phyloP scores from a whole-genome alignment of 768 basidiomycete genomes.

The Erythrobasidium yunnanense region DNA sequence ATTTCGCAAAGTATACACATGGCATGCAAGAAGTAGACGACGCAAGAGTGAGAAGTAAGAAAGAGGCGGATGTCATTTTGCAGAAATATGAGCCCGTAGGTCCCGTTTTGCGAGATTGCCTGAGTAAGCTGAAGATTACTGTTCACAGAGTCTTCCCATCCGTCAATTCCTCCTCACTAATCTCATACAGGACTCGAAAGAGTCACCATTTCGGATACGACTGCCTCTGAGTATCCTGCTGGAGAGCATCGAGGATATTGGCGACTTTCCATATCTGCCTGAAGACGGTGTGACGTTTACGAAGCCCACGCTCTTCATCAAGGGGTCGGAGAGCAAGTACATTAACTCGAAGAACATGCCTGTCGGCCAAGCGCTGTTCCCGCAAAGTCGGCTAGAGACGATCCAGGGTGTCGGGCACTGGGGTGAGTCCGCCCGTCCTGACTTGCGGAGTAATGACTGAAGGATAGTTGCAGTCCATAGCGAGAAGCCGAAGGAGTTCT shows the following conservation, averaged over 20 bases:
- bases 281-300: conserved; percentile 49
- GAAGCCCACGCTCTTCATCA: conserved; percentile 61
- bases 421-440: conserved; percentile 50
- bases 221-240: conserved; percentile 61
- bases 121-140: neutral
- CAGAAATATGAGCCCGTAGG: conserved; percentile 55
- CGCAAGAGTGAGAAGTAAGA: conserved; percentile 51
- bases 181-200: conserved; percentile 44
- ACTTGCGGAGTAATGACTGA: neutral
- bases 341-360: conserved; percentile 63
- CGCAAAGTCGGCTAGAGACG: conserved; percentile 52
- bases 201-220: conserved; percentile 52
- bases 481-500: conserved; percentile 51
- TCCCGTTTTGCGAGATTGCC: neutral
- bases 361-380: conserved; percentile 59
- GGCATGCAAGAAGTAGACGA: conserved; percentile 66
- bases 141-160: conserved; percentile 55
- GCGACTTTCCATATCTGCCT: conserved; percentile 63
- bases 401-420: conserved; percentile 69
- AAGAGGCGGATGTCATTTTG: conserved; percentile 60
- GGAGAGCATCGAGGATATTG: conserved; percentile 55
- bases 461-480: conserved; percentile 56
- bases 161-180: conserved; percentile 83
- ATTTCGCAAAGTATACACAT: conserved; percentile 57
- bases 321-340: conserved; percentile 57